phyloP scores from a whole-genome alignment of 306 rosid species.

The Vigna mungo region DNA sequence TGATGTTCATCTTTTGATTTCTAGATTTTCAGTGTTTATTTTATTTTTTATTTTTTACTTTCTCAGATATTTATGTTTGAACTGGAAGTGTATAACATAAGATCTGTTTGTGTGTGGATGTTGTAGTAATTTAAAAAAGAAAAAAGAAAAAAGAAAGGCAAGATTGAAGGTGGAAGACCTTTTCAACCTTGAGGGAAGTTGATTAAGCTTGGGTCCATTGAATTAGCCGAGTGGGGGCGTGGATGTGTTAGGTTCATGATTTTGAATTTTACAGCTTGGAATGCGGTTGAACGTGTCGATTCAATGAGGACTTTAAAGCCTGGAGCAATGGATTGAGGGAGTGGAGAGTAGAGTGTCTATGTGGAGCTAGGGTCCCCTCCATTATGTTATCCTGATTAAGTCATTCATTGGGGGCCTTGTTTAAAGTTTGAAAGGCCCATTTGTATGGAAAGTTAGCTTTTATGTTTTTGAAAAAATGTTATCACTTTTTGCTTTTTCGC shows the following conservation, averaged over 20 bases:
- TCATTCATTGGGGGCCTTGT: conserved; percentile 68
- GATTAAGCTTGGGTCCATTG: conserved; percentile 30
- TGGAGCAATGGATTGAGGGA: conserved; percentile 47
- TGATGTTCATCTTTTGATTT: neutral
- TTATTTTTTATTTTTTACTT: neutral
- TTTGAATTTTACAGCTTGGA: conserved; percentile 46
- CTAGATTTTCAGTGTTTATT: neutral
- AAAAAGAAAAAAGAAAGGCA: neutral
- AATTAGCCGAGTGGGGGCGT: conserved; percentile 39
- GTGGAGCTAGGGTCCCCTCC: conserved; percentile 78
- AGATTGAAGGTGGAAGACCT: conserved; percentile 28
- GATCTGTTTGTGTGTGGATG: conserved; percentile 30
- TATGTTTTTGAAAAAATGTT: conserved; percentile 31
- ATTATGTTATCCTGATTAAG: conserved; percentile 56
- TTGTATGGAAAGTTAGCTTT: conserved; percentile 49
- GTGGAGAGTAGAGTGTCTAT: conserved; percentile 44
- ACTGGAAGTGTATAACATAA: neutral
- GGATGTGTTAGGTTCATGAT: conserved; percentile 45
- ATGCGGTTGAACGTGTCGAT: conserved; percentile 54
- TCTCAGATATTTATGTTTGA: conserved; percentile 5
- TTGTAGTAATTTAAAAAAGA: conserved; percentile 24
- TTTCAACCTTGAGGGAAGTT: conserved; percentile 40
- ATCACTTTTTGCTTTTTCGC: conserved; percentile 45
- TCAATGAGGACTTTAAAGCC: conserved; percentile 50
- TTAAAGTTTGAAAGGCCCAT: conserved; percentile 58